Evolutionary conservation across 2,329 filamentous ascomycete genomes (phyloP), one percentile per base, ranked within the genome.

Genomic region (Fusarium robinianum): DNA sequence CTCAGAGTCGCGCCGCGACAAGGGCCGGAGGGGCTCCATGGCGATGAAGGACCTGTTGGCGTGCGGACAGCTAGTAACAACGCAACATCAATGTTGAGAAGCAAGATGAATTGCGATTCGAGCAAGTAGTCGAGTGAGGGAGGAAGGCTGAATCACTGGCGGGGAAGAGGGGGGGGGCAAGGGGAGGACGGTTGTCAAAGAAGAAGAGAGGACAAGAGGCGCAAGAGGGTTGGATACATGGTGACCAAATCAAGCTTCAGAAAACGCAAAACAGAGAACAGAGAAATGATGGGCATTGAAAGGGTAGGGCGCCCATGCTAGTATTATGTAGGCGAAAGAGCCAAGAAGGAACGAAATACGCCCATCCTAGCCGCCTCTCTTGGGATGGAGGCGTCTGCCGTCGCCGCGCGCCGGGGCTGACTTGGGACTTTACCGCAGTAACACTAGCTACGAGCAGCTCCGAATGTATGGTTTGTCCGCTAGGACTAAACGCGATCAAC

Each of bases 21-120:
- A 29, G 32, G 29, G 9, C 40, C 54, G 35, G 27, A 51, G 32
- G 21, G 58, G 40, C 25, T 61, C 56, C 58, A 61, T 61, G 22
- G 37, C 47, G 43, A 48, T 33, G 32, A 29, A 22, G 24, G 32
- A 31, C 12, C n/a, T 16, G 16, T 15, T 14, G 17, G 18, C 21
- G 37, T 44, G 26, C 40, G 39, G 41, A 35, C 42, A 25, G 41
- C 14, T 32, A 45, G 52, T 46, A 46, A 38, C 35, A 60, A 34
- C 30, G 27, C 8, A 37, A 21, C 27, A 30, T 32, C 23, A 38
- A 16, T 10, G 37, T 43, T n/a, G n/a, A n/a, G n/a, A n/a, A n/a
- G n/a, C n/a, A n/a, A n/a, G n/a, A n/a, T n/a, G n/a, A n/a, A n/a
- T n/a, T n/a, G n/a, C n/a, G n/a, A n/a, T n/a, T n/a, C n/a, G n/a